Evolutionary conservation across 1,284 basidiomycete species (phyloP), one percentile per base, ranked within the genome.

Genomic region (Violaceomyces palustris): DNA sequence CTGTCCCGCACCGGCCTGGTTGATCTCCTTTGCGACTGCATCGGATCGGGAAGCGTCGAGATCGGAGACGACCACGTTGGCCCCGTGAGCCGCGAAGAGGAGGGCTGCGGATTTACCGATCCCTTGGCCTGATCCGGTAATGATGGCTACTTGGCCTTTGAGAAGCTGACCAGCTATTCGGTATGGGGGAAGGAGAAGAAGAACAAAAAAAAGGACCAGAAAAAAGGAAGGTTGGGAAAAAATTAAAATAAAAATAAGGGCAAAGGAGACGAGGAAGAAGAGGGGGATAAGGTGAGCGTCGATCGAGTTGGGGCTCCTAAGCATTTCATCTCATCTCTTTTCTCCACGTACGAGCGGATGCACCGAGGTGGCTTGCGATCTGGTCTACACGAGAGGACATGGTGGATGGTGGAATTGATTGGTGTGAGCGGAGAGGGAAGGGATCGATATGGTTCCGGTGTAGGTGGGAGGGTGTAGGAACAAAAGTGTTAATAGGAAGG

Each of bases 31-130:
- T 10, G 50, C 52, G 6, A 64, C 58, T 33, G 48, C 42, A 15
- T 52, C 25, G 4, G 61, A 43, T 50, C 60, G 64, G 14, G 52
- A 53, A 23, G 31, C 61, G 74, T 90, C 86, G 14, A 68, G 50
- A 24, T 81, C 79, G 6, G 80, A 82, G 26, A 89, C 86, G 53
- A 90, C 86, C 33, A 90, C 83, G 71, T 86, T 88, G 12, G 88
- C 87, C 21, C 88, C 88, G 69, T 90, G 87, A 57, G 82, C 82
- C 6, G 87, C 85, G 58, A 88, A 90, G 36, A 88, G 78, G 32
- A 88, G 74, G 3, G 87, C 87, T 30, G 80, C 78, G 35, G 83
- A 48, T 17, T 51, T 50, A 14, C 64, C 64, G 33, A 67, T 67
- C 30, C 64, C 64, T 30, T 64, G 54, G 33, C 61, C 50, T 27